Percentiles rank a stretch among this genome's conserved stretches.
Evolutionary conservation across 2,329 filamentous ascomycete species (phyloP).

Genomic region (Pestalotiopsis sp.): DNA sequence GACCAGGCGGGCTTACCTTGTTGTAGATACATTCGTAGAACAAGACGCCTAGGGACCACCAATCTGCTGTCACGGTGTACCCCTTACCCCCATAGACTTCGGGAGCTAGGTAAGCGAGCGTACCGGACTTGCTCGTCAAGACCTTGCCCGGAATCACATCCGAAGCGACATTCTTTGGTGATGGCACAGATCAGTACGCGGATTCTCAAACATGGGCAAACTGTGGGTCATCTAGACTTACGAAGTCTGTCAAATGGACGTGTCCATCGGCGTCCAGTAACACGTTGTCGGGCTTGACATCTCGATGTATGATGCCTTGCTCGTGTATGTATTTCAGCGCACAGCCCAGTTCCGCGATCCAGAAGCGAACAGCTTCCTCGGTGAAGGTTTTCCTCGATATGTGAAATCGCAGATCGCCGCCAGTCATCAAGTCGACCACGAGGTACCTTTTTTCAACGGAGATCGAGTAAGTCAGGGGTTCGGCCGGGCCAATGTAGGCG

Average conservation of each 20-base stretch:
- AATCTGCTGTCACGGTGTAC: conserved; percentile 89
- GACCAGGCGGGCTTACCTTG: conserved; percentile 63
- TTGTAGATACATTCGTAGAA: conserved; percentile 99
- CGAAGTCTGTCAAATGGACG: conserved; percentile 97
- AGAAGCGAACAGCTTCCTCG: conserved; percentile 94
- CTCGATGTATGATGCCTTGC: conserved; percentile 87
- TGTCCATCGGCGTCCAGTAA: conserved; percentile 87
- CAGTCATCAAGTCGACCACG: conserved; percentile 97
- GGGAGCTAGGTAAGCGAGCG: conserved; percentile 90
- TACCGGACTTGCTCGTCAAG: conserved; percentile 94
- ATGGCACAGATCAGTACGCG: conserved; percentile 34
- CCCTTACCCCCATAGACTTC: conserved; percentile 92
- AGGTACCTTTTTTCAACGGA: conserved; percentile 73
- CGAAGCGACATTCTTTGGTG: conserved; percentile 85
- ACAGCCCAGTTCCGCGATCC: conserved; percentile 93
- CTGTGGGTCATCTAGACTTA: conserved; percentile 46
- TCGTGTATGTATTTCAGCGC: conserved; percentile 84
- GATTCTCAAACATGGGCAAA: conserved; percentile 5
- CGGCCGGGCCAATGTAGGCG: background rate
- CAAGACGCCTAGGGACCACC: conserved; percentile 98
- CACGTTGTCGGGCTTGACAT: conserved; percentile 92
- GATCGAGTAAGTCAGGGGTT: background rate
- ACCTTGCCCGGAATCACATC: conserved; percentile 83
- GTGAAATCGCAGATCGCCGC: conserved; percentile 94
- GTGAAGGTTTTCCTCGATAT: conserved; percentile 98